These are phyloP conservation scores for Rhodotorula sp. DNA, from an alignment of 1,284 basidiomycete species.

Conservation along the genomic window DNA sequence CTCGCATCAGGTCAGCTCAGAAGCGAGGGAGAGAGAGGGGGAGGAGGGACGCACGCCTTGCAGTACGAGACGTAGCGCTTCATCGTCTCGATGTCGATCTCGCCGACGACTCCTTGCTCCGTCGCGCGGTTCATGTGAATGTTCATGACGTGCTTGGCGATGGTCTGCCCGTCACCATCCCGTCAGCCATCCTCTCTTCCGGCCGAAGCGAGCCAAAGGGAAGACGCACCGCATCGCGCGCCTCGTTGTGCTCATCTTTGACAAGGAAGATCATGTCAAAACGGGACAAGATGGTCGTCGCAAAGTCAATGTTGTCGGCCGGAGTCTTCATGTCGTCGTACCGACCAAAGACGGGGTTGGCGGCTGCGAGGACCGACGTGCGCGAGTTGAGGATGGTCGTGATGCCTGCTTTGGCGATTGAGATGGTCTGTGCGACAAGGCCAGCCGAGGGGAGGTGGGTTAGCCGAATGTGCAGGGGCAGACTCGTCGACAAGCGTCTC, in stretches of 20 bases:
- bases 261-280: constrained; percentile 99
- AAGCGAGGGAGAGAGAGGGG: background rate
- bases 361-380: constrained; percentile 94
- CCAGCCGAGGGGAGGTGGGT: constrained; percentile 46
- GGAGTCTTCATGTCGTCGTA: constrained; percentile 98
- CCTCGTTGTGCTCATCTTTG: constrained; percentile 96
- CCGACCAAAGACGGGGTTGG: constrained; percentile 97
- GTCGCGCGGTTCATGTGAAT: constrained; percentile 93
- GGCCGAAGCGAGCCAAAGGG: background rate
- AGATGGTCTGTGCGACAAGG: constrained; percentile 71
- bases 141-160: constrained; percentile 97
- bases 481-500: background rate
- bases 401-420: constrained; percentile 98
- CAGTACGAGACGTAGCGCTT: constrained; percentile 95
- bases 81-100: constrained; percentile 98
- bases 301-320: constrained; percentile 98
- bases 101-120: constrained; percentile 72
- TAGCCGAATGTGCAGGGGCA: background rate
- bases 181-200: background rate
- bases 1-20: background rate
- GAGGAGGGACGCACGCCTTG: constrained; percentile 66
- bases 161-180: constrained; percentile 60
- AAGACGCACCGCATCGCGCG: constrained; percentile 72
- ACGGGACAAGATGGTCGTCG: constrained; percentile 95
- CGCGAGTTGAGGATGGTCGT: constrained; percentile 96